Conservation (phyloP, 768 basidiomycete species). For the Candolleomyces efflorescens region DNA sequence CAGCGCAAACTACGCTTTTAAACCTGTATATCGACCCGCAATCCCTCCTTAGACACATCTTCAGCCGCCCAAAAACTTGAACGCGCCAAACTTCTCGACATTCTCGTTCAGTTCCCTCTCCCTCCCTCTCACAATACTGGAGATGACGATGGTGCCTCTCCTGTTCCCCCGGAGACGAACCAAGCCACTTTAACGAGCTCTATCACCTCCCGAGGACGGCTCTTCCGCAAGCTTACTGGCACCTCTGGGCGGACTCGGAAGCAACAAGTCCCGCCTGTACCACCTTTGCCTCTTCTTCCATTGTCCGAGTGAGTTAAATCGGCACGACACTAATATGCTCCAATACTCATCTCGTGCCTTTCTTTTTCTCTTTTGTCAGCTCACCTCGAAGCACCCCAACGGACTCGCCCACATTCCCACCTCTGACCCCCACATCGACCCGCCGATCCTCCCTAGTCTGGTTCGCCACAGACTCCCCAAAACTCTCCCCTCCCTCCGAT, state of each 20-base stretch:
- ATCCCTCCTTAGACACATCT: background rate
- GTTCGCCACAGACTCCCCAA: background rate
- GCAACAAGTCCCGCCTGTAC: too few relatives aligned
- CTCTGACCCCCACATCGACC: background rate
- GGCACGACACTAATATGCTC: too few relatives aligned
- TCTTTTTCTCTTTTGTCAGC: background rate
- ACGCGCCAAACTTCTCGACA: constrained; percentile 1
- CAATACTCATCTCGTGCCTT: background rate
- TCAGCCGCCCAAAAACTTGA: background rate
- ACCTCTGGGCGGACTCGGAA: too few relatives aligned
- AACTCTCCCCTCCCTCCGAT: background rate
- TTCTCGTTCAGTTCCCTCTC: constrained; percentile 6
- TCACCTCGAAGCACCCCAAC: background rate
- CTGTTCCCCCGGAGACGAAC: too few relatives aligned
- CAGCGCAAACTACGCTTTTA: background rate
- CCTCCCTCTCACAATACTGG: background rate
- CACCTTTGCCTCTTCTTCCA: too few relatives aligned
- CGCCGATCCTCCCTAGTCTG: background rate
- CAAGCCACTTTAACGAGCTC: too few relatives aligned
- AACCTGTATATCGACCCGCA: background rate
- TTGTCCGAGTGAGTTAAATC: too few relatives aligned
- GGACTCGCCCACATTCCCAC: background rate
- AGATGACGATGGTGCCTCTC: background rate
- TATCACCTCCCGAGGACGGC: too few relatives aligned
- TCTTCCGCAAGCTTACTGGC: too few relatives aligned